Base-by-base conservation (phyloP, 2,329 filamentous ascomycete species). In the Pseudopyrenochaeta lycopersici region DNA sequence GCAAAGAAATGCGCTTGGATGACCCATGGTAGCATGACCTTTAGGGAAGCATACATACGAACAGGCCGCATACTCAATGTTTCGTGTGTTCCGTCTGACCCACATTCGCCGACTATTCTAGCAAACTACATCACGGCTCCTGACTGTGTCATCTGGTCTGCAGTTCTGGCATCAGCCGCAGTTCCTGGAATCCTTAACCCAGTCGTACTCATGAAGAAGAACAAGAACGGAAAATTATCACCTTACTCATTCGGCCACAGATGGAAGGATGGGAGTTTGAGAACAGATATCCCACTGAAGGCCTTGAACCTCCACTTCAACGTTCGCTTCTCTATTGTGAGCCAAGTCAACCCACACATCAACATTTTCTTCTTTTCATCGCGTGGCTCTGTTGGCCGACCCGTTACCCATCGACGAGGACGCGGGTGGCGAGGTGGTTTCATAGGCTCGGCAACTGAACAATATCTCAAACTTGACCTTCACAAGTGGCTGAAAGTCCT, bases 341-440 rank as follows among this genome's bases (percentile, higher is more conserved):
- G 84, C 7, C 85, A 88, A 78, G 94, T 97, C 43, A 99, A 99
- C 74, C 95, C 95, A 1, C 95, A 99, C 74, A 94, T 99, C 76
- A 98, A 97, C 69, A 87, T 98, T 23, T 99, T 99, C 83, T 98
- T 99, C 84, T 99, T 98, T 81, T 95, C 90, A 27, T 96, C 93
- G 0, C 86, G 95, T 29, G 95, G 95, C 11, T 90, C 90, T 0
- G 94, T 98, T 9, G 95, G 95, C 4, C 88, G 91, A 46, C 95
- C 95, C 9, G 95, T 98, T 15, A 97, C 93, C 0, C 95, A 99
- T 76, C 90, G 95, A 49, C 89, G 90, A 64, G 95, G 95, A 4
- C 90, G 92, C 41, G 95, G 95, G 50, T 99, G 95, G 95, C 89
- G 95, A 47, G 95, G 95, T 33, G 95, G 95, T 1, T 99, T 96